Evolutionary conservation across 768 basidiomycete species (phyloP), one percentile per base, ranked within the genome.

Genomic region (Boletus vinaceobasis): DNA sequence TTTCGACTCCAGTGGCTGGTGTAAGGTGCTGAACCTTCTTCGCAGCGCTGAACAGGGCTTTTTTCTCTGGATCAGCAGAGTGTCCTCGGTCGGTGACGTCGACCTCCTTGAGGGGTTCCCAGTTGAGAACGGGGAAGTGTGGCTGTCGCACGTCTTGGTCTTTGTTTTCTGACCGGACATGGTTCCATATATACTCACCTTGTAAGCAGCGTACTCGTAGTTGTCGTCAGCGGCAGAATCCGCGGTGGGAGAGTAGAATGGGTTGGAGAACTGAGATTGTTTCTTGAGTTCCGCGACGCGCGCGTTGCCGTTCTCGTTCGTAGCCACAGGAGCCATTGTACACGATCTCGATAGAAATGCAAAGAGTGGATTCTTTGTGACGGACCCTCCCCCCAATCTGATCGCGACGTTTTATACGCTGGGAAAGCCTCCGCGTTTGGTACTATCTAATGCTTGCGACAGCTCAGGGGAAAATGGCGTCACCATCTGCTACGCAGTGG

Each of bases 1-100:
- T 73, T 66, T 92, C 90, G 29, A 87, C 88, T 17, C 89, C 90
- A 60, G 92, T 86, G 36, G 78, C 74, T 2, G 86, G 87, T 0
- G 87, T 87, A 43, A 90, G 71, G 60, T 89, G 77, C 56, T 76
- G 79, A 48, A 90, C 81, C 65, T 85, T 88, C 52, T 75, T 75
- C 11, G 85, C 89, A 19, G 84, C 87, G 48, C 75, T 65, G 38
- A 90, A 72, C 17, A 93, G 73, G 42, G 71, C 79, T 62, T 79
- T 80, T 74, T 92, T 92, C 58, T 77, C 75, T 0, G 83, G 81
- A 63, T 90, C 88, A 7, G 89, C 89, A 43, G 73, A 74, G n/a
- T 79, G 70, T 9, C 78, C 90, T 31, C 86, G 84, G 48, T 92
- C 88, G 19, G 75, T 77, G 37, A 90, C 83, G n/a, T 75, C 60